phyloP scores from a whole-genome alignment of 2,329 filamentous ascomycete genomes.

The Lasiodiplodia sp. region DNA sequence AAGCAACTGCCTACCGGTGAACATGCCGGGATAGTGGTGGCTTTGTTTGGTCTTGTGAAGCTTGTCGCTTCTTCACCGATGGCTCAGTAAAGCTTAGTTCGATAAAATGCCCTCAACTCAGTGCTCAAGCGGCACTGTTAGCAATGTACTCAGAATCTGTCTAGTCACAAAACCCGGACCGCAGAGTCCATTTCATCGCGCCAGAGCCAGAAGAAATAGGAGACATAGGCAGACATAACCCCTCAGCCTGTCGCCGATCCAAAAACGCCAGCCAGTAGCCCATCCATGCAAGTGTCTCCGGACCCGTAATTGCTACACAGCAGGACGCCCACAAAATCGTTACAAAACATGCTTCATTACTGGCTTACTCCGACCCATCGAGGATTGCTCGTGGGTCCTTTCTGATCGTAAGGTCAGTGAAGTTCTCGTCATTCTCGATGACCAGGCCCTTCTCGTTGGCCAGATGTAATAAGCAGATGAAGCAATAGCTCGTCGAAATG shows the following conservation, averaged over 20 bases:
- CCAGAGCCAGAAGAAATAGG: neutral
- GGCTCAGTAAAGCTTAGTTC: neutral
- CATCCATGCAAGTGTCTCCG: constrained; percentile 3
- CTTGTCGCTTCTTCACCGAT: neutral
- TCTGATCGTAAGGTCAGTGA: constrained; percentile 57
- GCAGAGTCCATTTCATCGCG: neutral
- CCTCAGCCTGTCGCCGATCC: neutral
- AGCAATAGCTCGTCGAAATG: constrained; percentile 92
- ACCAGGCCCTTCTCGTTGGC: constrained; percentile 91
- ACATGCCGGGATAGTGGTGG: neutral
- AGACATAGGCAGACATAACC: neutral
- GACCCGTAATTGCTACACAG: neutral
- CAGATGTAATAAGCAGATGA: constrained; percentile 89
- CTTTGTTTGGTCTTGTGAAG: constrained; percentile 1
- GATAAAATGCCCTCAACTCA: neutral
- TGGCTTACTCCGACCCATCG: constrained; percentile 4
- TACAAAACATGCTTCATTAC: neutral
- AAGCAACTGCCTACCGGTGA: neutral
- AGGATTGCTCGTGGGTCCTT: constrained; percentile 44
- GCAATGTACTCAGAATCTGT: neutral
- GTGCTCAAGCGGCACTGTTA: neutral
- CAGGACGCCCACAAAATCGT: neutral
- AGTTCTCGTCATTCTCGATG: constrained; percentile 68
- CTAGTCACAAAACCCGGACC: neutral
- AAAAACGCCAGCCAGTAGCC: constrained; percentile 4